Evolutionary conservation across 495 filamentous ascomycete genomes (phyloP), one percentile per base, ranked within the genome.

Genomic region (Penicillium macrosclerotiorum): DNA sequence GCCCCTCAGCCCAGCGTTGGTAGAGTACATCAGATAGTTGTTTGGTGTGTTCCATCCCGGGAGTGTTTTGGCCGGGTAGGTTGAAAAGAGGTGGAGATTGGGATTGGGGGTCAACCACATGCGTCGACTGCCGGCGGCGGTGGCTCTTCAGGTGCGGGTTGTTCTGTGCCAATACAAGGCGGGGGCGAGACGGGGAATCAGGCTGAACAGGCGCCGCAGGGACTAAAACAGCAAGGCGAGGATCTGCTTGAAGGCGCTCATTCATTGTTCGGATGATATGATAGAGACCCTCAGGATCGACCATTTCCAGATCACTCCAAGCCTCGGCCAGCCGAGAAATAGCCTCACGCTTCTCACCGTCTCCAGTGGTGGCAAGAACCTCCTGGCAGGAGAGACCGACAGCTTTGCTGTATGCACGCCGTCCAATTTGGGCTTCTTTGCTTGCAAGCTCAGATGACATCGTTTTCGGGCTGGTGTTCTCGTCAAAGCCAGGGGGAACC

Each of bases 211-310:
- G 38, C 8, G 38, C 44, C 49, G 65, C 59, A 37, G 75, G 66
- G 24, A 82, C 58, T 20, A 78, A 51, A 20, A 56, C 42, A 38
- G 75, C 67, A 23, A 84, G 67, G 50, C 78, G 79, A 0, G 77
- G 59, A 52, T 84, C 80, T 47, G 65, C 59, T 49, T 80, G 69
- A 7, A 84, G 60, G 38, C 72, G 76, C 51, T 81, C 79, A 33
- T 90, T 79, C 30, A 89, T 80, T 37, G 76, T 73, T 55, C 81
- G 80, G 36, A 98, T 67, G 9, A 98, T 77, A 37, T 92, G 83
- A 54, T 90, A 94, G 20, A 90, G 81, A 19, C 90, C 91, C 65
- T 96, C 93, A 0, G 93, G 92, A 54, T 98, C 91, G 16, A 90
- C 77, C 38, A 84, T 80, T 69, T 96, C 88, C 25, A 98, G 77